A percentile compares a stretch with the other conserved stretches of the same genome.
Conservation (phyloP, 1,139 yeast genomes). For the Geotrichum macrosporum region DNA sequence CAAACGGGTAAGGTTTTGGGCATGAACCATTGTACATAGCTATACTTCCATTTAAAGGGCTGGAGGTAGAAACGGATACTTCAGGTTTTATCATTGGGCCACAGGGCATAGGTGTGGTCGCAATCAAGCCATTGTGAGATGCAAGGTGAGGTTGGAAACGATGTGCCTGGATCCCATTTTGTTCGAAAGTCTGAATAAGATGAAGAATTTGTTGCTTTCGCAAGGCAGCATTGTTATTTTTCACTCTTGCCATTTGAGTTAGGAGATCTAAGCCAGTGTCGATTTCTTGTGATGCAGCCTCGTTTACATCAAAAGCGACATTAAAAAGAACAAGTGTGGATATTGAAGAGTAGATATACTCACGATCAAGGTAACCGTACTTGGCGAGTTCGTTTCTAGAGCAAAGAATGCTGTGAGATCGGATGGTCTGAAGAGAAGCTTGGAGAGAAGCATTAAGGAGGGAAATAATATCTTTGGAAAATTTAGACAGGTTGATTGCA, state of each 20-base stretch:
- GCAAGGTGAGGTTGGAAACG: background rate
- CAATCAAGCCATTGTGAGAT: background rate
- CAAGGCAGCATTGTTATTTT: constrained; percentile 56
- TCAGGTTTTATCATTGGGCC: background rate
- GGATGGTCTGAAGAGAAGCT: constrained; percentile 74
- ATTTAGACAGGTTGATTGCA: constrained; percentile 63
- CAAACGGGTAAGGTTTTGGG: too few species aligned
- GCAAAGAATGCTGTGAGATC: constrained; percentile 50
- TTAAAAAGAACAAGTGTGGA: constrained; percentile 71
- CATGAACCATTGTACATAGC: too few species aligned
- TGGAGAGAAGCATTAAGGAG: constrained; percentile 76
- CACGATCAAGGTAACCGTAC: constrained; percentile 88
- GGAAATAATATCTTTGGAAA: constrained; percentile 63
- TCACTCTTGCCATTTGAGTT: constrained; percentile 68
- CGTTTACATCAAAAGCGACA: constrained; percentile 80
- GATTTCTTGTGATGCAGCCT: constrained; percentile 64
- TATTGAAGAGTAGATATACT: constrained; percentile 74
- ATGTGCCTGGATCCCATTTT: constrained; percentile 14
- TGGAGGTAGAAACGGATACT: background rate
- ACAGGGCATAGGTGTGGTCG: background rate
- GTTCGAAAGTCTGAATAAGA: constrained; percentile 24
- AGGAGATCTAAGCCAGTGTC: constrained; percentile 70
- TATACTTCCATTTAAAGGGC: background rate
- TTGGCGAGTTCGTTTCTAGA: constrained; percentile 49
- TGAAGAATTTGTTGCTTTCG: constrained; percentile 24